Percentiles rank a stretch among this genome's conserved stretches.
Conservation (phyloP, 2,329 filamentous ascomycete genomes). For the Aspergillus sp. region DNA sequence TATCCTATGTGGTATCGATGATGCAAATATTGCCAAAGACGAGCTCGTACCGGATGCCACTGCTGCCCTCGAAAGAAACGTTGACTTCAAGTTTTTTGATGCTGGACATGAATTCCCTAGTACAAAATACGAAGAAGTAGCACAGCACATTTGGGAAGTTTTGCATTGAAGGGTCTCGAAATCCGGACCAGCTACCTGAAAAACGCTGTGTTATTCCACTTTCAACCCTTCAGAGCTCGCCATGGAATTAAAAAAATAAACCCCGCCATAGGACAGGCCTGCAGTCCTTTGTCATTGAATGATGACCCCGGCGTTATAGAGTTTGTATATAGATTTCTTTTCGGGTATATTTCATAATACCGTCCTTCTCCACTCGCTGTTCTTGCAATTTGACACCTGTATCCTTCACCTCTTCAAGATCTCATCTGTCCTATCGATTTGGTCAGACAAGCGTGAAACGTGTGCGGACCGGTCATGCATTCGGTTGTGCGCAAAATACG, state of each 20-base stretch:
- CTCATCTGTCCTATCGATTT: slow-evolving; percentile 23
- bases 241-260: not conserved
- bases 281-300: not conserved
- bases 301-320: slow-evolving; percentile 2
- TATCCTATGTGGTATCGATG: slow-evolving; percentile 57
- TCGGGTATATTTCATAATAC: not conserved
- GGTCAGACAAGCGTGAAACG: slow-evolving; percentile 20
- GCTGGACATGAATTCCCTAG: slow-evolving; percentile 66
- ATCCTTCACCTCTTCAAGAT: slow-evolving; percentile 17
- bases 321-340: slow-evolving; percentile 5
- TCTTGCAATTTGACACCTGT: slow-evolving; percentile 1
- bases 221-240: not conserved
- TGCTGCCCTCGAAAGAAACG: slow-evolving; percentile 50
- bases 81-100: slow-evolving; percentile 50
- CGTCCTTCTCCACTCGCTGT: not conserved
- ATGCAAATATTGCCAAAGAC: slow-evolving; percentile 58
- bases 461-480: slow-evolving; percentile 25
- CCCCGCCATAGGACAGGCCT: slow-evolving; percentile 2
- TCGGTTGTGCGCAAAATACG: slow-evolving; percentile 26
- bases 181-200: not conserved
- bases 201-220: not conserved
- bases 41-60: slow-evolving; percentile 57
- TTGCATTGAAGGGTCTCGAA: slow-evolving; percentile 7
- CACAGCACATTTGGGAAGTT: slow-evolving; percentile 41
- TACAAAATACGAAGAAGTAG: slow-evolving; percentile 51